These are phyloP conservation scores for Fusarium anguioides DNA, from an alignment of 2,329 filamentous ascomycete genomes.

Conservation along the genomic window DNA sequence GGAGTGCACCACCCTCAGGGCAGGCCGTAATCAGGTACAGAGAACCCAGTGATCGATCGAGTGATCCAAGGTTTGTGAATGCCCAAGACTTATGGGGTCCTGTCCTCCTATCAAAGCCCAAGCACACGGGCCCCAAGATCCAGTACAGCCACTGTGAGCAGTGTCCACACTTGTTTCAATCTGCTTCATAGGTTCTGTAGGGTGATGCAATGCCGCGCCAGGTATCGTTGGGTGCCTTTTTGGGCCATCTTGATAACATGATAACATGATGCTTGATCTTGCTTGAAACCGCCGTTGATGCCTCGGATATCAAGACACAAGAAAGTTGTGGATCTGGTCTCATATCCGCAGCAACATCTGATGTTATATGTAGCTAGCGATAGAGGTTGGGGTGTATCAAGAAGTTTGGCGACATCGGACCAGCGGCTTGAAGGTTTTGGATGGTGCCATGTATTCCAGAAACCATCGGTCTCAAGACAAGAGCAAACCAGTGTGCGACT, in stretches of 20 bases:
- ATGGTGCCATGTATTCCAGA: background rate
- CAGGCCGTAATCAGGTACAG: conserved; percentile 34
- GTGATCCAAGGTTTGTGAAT: conserved; percentile 40
- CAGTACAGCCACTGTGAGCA: conserved; percentile 26
- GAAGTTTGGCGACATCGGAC: conserved; percentile 4
- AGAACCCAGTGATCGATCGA: conserved; percentile 41
- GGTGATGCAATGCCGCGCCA: conserved; percentile 37
- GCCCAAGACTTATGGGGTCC: conserved; percentile 39
- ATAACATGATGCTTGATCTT: conserved; percentile 25
- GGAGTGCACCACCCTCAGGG: conserved; percentile 21
- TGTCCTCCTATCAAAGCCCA: conserved; percentile 38
- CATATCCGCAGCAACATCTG: background rate
- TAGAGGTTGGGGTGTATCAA: conserved; percentile 6
- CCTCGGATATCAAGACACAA: conserved; percentile 1
- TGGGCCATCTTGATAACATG: conserved; percentile 13
- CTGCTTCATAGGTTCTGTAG: conserved; percentile 29
- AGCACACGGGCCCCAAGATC: conserved; percentile 27
- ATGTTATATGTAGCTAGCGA: conserved; percentile 5
- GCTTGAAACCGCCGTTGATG: conserved; percentile 16
- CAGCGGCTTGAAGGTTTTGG: background rate
- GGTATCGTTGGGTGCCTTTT: conserved; percentile 18
- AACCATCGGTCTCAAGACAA: background rate
- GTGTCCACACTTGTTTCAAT: conserved; percentile 44
- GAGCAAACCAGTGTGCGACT: background rate
- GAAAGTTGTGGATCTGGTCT: background rate